A percentile compares a stretch with the other conserved stretches of the same genome.
These are phyloP conservation scores for Sporobolomyces pararoseus DNA, from an alignment of 768 basidiomycete genomes.

Conservation along the genomic window DNA sequence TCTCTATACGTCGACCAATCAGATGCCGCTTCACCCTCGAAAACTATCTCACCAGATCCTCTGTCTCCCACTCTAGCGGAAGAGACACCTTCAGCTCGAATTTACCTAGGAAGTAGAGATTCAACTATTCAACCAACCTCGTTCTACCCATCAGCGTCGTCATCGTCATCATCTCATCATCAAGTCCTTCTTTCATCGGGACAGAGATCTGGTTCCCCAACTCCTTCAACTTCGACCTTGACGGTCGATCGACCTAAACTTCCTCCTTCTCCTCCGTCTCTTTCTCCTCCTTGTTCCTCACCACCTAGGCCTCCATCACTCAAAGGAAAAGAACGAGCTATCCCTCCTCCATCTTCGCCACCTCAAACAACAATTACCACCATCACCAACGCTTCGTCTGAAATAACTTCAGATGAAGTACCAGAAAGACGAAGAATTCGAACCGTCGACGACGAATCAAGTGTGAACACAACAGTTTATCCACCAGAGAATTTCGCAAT, in stretches of 20 bases:
- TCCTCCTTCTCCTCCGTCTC: background rate
- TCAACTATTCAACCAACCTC: background rate
- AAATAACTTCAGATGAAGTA: too few relatives aligned
- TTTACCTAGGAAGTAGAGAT: background rate
- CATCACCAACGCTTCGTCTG: background rate
- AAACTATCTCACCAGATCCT: background rate
- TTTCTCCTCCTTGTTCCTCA: background rate
- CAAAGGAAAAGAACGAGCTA: slow-evolving; percentile 11
- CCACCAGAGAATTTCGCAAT: slow-evolving; percentile 51
- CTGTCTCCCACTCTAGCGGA: background rate
- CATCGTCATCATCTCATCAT: too few relatives aligned
- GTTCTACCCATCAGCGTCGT: background rate
- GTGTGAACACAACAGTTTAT: too few relatives aligned
- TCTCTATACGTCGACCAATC: background rate
- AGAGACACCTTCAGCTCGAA: background rate
- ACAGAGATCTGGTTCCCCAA: too few relatives aligned
- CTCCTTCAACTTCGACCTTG: background rate
- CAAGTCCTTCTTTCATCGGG: too few relatives aligned
- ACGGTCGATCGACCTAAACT: background rate
- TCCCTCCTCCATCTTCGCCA: background rate
- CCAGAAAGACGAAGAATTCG: too few relatives aligned
- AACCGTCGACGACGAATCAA: too few relatives aligned
- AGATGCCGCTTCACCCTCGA: background rate
- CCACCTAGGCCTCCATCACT: background rate
- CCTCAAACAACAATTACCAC: background rate